phyloP scores from a whole-genome alignment of 768 basidiomycete species.

The Clitopilus hobsonii region DNA sequence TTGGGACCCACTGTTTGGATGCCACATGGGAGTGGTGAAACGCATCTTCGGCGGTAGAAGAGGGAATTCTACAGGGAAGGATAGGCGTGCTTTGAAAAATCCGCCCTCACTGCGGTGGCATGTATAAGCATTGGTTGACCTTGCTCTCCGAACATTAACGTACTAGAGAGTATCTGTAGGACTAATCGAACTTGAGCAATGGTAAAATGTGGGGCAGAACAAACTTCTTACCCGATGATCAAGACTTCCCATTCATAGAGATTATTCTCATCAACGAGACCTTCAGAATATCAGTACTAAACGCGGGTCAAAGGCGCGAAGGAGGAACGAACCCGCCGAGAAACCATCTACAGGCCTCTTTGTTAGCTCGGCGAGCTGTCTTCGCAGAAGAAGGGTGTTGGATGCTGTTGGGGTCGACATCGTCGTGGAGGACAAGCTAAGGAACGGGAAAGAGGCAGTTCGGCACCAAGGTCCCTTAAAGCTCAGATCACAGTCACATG shows the following conservation, averaged over 20 bases:
- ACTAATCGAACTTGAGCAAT: conserved; percentile 36
- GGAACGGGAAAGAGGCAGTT: not conserved
- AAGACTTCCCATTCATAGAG: conserved; percentile 96
- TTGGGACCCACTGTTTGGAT: conserved; percentile 84
- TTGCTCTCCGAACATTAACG: conserved; percentile 14
- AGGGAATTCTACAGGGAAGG: conserved; percentile 90
- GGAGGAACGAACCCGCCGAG: conserved; percentile 65
- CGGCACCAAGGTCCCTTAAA: not conserved
- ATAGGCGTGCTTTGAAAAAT: conserved; percentile 86
- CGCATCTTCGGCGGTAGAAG: conserved; percentile 92
- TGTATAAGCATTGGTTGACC: not conserved
- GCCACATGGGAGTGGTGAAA: conserved; percentile 94
- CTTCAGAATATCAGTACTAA: conserved; percentile 36
- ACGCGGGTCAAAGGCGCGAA: conserved; percentile 17
- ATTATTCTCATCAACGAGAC: conserved; percentile 92
- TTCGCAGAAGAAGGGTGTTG: conserved; percentile 65
- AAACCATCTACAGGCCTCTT: conserved; percentile 96
- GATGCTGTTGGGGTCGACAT: conserved; percentile 45
- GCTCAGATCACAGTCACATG: not conserved
- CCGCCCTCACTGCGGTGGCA: conserved; percentile 74
- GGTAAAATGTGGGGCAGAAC: conserved; percentile 2
- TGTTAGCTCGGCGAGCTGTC: conserved; percentile 80
- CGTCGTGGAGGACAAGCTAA: not conserved
- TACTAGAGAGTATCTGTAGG: conserved; percentile 93
- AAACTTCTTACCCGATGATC: conserved; percentile 74